Percentiles rank a stretch among this genome's conserved stretches.
phyloP scores from a whole-genome alignment of 805 yeast species.

The Kuraishia borneana region DNA sequence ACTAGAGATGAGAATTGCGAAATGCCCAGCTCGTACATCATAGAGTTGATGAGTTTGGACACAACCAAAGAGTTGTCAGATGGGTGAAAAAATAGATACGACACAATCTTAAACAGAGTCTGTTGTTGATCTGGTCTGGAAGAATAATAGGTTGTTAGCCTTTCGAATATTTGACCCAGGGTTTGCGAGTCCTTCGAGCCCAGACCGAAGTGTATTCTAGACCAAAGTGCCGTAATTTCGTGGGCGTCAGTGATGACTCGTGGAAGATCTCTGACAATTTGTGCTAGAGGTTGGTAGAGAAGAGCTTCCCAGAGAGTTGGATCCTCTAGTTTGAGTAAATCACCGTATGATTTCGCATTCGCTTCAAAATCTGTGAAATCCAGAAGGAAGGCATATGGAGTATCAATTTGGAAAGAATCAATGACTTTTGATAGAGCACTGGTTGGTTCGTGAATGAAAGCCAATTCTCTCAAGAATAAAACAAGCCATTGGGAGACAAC shows the following conservation, averaged over 20 bases:
- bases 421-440: not conserved
- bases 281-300: not conserved
- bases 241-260: not conserved
- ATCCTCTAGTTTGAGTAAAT: not conserved
- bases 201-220: not conserved
- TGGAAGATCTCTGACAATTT: not conserved
- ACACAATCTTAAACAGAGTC: too few species aligned
- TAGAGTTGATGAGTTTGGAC: too few species aligned
- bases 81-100: too few species aligned
- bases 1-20: too few species aligned
- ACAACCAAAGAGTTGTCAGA: too few species aligned
- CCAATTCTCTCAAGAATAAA: conserved; percentile 32
- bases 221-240: not conserved
- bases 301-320: not conserved
- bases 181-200: too few species aligned
- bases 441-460: conserved; percentile 49
- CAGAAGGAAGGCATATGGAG: not conserved
- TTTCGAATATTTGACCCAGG: too few species aligned
- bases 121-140: too few species aligned
- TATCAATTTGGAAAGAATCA: conserved; percentile 4
- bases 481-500: conserved; percentile 34
- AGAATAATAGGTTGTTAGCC: too few species aligned
- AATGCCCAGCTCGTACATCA: too few species aligned
- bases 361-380: not conserved
- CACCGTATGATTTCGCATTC: not conserved